Base-by-base conservation (phyloP, 176 grass and related monocot genomes). In the Aegilops speltoides region DNA sequence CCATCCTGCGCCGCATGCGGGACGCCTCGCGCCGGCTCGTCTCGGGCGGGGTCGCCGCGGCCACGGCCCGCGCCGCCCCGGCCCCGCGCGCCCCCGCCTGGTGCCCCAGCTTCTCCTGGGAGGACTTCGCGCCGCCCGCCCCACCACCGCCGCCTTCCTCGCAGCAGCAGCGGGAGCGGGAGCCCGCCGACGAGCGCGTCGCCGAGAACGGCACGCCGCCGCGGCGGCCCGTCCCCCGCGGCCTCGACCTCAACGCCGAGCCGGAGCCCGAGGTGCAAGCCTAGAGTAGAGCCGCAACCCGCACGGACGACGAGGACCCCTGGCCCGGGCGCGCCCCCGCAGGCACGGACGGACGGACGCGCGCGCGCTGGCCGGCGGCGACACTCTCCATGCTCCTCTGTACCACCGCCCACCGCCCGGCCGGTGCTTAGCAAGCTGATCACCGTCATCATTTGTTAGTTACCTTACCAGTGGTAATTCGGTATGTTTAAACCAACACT, bases 1-100 rank as follows among this genome's bases (percentile, higher is more conserved):
- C 94, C 83, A 97, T 97, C 87, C 85, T 97, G 19, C 88, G 90
- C 20, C 95, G 95, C 79, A 86, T 94, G 72, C 90, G 85, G 13
- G 80, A 80, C 45, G 71, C 86, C 32, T 79, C 95, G 6, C 86
- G 66, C 66, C 85, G 32, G 8, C 36, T 83, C 86, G 66, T 78
- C 87, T n/a, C 59, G 0, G 71, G 50, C 6, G 71, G 22, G 1
- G 50, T 26, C 6, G 69, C 73, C 25, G 52, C 68, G 5, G 70
- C 69, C 11, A 37, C 20, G 5, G 69, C 64, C 2, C 62, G 64
- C 4, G 34, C 46, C 46, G 4, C 85, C 1, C 28, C 59, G 26
- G 41, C 23, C 23, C 7, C 41, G 16, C 68, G 82, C 29, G 82
- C 81, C 1, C 45, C 88, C 45, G 76, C 79, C 68, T 97, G 92